Conservation (phyloP, 2,329 filamentous ascomycete genomes). For the Alternaria atra region DNA sequence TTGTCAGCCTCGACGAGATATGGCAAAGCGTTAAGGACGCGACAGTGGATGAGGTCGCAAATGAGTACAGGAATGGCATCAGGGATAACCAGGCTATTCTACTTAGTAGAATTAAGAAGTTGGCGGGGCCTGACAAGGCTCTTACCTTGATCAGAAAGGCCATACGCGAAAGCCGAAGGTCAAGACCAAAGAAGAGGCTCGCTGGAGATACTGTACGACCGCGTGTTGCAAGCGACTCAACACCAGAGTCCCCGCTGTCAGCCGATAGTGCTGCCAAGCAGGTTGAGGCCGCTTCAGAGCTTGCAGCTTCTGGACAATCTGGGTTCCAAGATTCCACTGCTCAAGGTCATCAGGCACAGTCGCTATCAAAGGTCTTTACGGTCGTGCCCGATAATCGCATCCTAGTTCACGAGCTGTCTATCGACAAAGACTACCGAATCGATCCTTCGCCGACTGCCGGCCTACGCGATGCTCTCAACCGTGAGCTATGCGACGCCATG, state of each 20-base stretch:
- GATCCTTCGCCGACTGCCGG: constrained; percentile 65
- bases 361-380: constrained; percentile 65
- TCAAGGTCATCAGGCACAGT: constrained; percentile 51
- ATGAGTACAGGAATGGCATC: constrained; percentile 81
- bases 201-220: constrained; percentile 73
- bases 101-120: constrained; percentile 79
- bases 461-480: constrained; percentile 67
- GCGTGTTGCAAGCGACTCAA: constrained; percentile 64
- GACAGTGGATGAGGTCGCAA: constrained; percentile 75
- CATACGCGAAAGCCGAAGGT: constrained; percentile 74
- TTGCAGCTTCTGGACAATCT: constrained; percentile 33
- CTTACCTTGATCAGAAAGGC: constrained; percentile 78
- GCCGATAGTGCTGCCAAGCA: constrained; percentile 50
- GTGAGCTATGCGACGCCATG: constrained; percentile 69
- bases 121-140: constrained; percentile 75
- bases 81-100: constrained; percentile 82
- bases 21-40: constrained; percentile 84
- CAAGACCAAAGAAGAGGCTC: constrained; percentile 70
- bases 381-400: constrained; percentile 76
- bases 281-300: constrained; percentile 43
- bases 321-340: constrained; percentile 19
- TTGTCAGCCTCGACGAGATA: constrained; percentile 84
- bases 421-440: constrained; percentile 80
- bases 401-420: constrained; percentile 79
- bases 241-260: constrained; percentile 37